A percentile compares a stretch with the other conserved stretches of the same genome.
phyloP scores from a whole-genome alignment of 352 stramenopile species.

The Pythium chondricola region DNA sequence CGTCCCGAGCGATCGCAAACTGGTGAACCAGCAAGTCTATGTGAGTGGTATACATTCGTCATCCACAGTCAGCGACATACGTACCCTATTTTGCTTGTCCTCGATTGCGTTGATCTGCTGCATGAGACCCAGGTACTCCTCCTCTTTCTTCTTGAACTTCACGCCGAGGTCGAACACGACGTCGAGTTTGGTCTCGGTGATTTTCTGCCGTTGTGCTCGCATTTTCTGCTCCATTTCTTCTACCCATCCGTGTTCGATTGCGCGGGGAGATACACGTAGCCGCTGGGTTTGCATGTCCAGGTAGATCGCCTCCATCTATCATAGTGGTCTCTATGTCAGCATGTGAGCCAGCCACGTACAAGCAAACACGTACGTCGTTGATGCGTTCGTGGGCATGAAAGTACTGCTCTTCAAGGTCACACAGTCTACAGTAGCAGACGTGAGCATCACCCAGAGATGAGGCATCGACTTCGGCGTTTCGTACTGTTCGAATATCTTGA shows the following conservation, averaged over 20 bases:
- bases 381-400: constrained; percentile 52
- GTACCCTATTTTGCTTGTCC: constrained; percentile 45
- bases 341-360: not conserved
- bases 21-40: too few species aligned
- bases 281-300: constrained; percentile 77
- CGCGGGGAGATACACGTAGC: constrained; percentile 60
- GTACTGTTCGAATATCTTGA: constrained; percentile 49
- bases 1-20: constrained; percentile 67
- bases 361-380: constrained; percentile 38
- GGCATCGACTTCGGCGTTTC: not conserved
- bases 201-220: constrained; percentile 41
- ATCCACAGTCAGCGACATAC: too few species aligned
- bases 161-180: constrained; percentile 52
- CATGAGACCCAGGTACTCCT: constrained; percentile 26
- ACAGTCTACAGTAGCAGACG: constrained; percentile 44
- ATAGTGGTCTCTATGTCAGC: not conserved
- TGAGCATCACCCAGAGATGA: not conserved
- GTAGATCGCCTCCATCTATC: constrained; percentile 72
- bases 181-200: constrained; percentile 56
- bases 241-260: constrained; percentile 77
- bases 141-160: constrained; percentile 50
- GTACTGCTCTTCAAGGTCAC: constrained; percentile 59
- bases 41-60: too few species aligned
- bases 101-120: constrained; percentile 32
- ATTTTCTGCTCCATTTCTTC: constrained; percentile 81